A percentile compares a stretch with the other conserved stretches of the same genome.
These are phyloP conservation scores for Mucor velutinosus DNA, from an alignment of 371 early-diverging fungal genomes.

Conservation along the genomic window DNA sequence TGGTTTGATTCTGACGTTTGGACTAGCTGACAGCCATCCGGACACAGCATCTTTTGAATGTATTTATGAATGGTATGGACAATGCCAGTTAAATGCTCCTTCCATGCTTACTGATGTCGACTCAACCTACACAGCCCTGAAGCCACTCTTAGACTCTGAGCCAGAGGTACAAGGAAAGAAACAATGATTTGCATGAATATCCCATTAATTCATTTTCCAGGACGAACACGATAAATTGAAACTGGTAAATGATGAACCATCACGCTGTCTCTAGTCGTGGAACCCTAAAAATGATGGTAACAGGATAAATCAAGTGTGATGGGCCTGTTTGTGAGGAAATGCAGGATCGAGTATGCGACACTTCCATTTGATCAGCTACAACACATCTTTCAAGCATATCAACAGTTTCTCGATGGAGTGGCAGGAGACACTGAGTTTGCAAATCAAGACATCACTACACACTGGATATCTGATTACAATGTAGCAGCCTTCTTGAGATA, in stretches of 20 bases:
- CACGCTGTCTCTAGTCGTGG: too few species aligned
- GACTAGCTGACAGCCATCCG: slow-evolving; percentile 1
- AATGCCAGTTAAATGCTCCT: neutral
- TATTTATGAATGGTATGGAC: slow-evolving; percentile 8
- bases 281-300: neutral
- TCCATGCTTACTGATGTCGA: neutral
- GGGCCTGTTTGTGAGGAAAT: slow-evolving; percentile 43
- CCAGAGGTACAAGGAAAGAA: neutral
- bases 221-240: neutral
- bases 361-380: slow-evolving; percentile 21
- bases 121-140: neutral
- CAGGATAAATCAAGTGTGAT: slow-evolving; percentile 43
- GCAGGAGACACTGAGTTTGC: slow-evolving; percentile 3
- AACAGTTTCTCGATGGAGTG: slow-evolving; percentile 15
- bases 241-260: neutral
- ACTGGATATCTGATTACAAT: slow-evolving; percentile 38
- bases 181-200: neutral
- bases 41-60: neutral
- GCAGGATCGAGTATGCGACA: slow-evolving; percentile 32
- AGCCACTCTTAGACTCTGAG: neutral
- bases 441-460: neutral
- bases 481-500: slow-evolving; percentile 28
- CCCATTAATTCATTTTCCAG: neutral
- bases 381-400: slow-evolving; percentile 29
- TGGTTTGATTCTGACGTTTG: neutral